Base-by-base conservation (phyloP, 73 alveolate genomes). In the Tetrahymena borealis region DNA sequence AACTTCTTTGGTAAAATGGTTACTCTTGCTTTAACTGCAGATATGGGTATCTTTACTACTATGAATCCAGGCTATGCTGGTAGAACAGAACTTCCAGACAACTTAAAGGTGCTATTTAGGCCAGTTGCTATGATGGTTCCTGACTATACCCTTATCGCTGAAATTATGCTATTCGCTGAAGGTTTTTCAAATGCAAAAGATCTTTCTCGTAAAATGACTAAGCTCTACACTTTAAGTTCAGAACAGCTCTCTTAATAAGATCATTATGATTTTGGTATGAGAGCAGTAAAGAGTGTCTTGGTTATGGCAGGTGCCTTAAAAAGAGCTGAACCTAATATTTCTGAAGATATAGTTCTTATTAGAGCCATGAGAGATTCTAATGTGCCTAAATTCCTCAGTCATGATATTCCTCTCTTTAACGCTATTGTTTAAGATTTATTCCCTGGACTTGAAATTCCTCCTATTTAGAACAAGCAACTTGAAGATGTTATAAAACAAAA, bases 41-140 rank as follows among this genome's bases (percentile, higher is more conserved):
- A 97, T 40, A 94, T 98, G 97, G 99, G 99, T 37, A 97, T 98
- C 24, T 99, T 98, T 91, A 98, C 98, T 42, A 99, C 99, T 0
- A 99, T 98, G 99, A 99, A 99, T 94, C 99, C 99, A 32, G 99
- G 99, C 38, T 98, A 98, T 96, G 98, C 97, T 91, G 99, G 99
- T 79, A 98, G 99, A 97, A 96, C 99, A 24, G 99, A 99, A 94
- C 97, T 99, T 40, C 99, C 99, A 31, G 99, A 99, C 95, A 99
- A 99, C 94, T 92, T 99, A 28, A 99, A 99, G 94, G 98, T 90
- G 98, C 97, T 28, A 39, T 94, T 97, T 96, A 91, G 98, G 95
- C 96, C 96, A 78, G 95, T 96, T 91, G 96, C 99, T 42, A 97
- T 98, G 99, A 98, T 97, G 99, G 97, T 97, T 90, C 99, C 99